Evolutionary conservation across 768 basidiomycete species (phyloP).

Genomic region (Tulasnella sp.): DNA sequence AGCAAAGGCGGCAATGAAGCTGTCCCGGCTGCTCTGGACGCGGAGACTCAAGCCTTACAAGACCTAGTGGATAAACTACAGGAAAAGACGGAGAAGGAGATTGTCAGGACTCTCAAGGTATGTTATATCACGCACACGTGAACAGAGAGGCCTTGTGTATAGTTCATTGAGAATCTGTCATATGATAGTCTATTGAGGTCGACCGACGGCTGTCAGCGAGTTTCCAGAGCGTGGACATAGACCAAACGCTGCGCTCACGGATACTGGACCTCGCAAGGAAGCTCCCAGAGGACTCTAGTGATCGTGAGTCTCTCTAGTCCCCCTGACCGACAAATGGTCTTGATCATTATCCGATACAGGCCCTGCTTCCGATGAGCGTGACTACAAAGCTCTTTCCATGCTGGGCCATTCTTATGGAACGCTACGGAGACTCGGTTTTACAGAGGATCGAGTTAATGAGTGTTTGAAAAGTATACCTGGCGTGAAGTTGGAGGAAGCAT

Average conservation of each 20-base stretch:
- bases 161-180: not conserved
- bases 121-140: constrained; percentile 1
- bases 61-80: constrained; percentile 68
- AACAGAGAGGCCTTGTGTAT: too few relatives aligned
- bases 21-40: not conserved
- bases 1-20: constrained; percentile 23
- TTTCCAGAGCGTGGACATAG: constrained; percentile 51
- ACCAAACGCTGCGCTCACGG: constrained; percentile 43
- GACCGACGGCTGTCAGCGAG: constrained; percentile 64
- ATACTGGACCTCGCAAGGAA: constrained; percentile 42
- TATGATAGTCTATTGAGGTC: constrained; percentile 57
- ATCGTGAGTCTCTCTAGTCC: not conserved
- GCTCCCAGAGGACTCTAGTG: constrained; percentile 5
- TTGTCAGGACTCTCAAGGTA: constrained; percentile 61
- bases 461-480: constrained; percentile 56
- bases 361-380: constrained; percentile 37
- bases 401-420: constrained; percentile 75
- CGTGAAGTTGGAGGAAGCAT: constrained; percentile 74
- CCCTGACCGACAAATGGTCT: constrained; percentile 11
- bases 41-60: constrained; percentile 42
- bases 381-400: constrained; percentile 59
- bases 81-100: constrained; percentile 81
- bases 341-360: constrained; percentile 21
- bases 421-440: constrained; percentile 65
- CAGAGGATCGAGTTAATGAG: constrained; percentile 52